These are phyloP conservation scores for Phytophthora chlamydospora DNA, from an alignment of 352 stramenopile genomes.

Conservation along the genomic window DNA sequence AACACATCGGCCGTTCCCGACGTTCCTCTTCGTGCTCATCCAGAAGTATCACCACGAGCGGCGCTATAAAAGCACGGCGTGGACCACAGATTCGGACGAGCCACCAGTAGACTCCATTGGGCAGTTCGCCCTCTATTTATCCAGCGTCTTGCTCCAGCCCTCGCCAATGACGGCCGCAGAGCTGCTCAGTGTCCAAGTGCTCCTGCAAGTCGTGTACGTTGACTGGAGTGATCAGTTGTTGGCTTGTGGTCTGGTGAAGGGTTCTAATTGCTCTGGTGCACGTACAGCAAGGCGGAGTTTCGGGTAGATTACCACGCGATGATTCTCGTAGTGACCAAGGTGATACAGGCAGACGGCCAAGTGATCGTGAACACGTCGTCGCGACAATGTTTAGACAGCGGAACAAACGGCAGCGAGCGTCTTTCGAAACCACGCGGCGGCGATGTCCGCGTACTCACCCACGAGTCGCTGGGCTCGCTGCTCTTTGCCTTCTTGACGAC, in stretches of 20 bases:
- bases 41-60: slow-evolving; percentile 87
- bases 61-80: slow-evolving; percentile 52
- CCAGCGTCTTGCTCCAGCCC: slow-evolving; percentile 56
- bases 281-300: slow-evolving; percentile 47
- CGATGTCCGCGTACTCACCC: slow-evolving; percentile 43
- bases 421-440: slow-evolving; percentile 15
- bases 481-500: slow-evolving; percentile 81
- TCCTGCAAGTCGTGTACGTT: slow-evolving; percentile 87
- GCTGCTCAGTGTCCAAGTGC: slow-evolving; percentile 71
- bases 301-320: slow-evolving; percentile 48
- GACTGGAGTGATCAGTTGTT: neutral
- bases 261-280: slow-evolving; percentile 4
- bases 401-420: slow-evolving; percentile 7
- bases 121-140: slow-evolving; percentile 83
- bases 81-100: slow-evolving; percentile 59
- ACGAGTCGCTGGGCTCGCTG: slow-evolving; percentile 47
- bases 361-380: slow-evolving; percentile 43
- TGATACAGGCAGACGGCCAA: slow-evolving; percentile 45
- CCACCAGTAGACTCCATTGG: slow-evolving; percentile 84
- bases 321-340: slow-evolving; percentile 38
- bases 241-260: neutral
- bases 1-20: slow-evolving; percentile 74
- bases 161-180: slow-evolving; percentile 63
- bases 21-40: slow-evolving; percentile 78
- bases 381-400: slow-evolving; percentile 25